These are phyloP conservation scores for Sporothrix globosa DNA, from an alignment of 2,329 filamentous ascomycete species.

Conservation along the genomic window DNA sequence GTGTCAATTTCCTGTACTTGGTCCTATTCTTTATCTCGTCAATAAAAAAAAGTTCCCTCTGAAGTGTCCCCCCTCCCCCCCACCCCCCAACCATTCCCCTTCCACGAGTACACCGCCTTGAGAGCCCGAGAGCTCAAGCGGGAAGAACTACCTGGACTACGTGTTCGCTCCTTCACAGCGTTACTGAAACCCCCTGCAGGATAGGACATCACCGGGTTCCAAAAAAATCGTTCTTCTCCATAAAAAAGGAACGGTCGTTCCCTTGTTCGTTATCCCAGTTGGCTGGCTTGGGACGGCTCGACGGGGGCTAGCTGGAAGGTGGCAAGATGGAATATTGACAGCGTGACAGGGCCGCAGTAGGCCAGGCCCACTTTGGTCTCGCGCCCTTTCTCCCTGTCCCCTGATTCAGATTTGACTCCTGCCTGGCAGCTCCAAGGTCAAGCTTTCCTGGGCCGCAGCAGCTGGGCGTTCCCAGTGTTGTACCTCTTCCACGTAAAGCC, in stretches of 20 bases:
- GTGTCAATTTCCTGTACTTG: no score
- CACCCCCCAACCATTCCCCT: no score
- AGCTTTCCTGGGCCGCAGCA: not conserved
- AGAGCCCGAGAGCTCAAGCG: not conserved
- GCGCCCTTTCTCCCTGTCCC: not conserved
- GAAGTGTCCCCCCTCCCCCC: no score
- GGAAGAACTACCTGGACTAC: not conserved
- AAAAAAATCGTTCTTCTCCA: slow-evolving; percentile 11
- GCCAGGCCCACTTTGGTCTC: not conserved
- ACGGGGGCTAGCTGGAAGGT: not conserved
- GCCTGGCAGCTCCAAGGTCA: not conserved
- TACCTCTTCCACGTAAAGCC: not conserved
- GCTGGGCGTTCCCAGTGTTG: not conserved
- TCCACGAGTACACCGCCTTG: not conserved
- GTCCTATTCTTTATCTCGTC: not conserved
- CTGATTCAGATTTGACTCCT: not conserved
- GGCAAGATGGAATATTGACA: not conserved
- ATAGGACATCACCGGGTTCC: slow-evolving; percentile 17
- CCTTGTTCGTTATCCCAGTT: not conserved
- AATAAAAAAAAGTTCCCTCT: not conserved
- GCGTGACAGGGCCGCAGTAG: not conserved
- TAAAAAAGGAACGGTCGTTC: slow-evolving; percentile 1
- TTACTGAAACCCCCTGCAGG: not conserved
- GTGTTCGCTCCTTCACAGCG: not conserved
- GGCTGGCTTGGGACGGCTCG: slow-evolving; percentile 6